Evolutionary conservation across 257 asterid species (phyloP).

Genomic region (Anisodus tanguticus): DNA sequence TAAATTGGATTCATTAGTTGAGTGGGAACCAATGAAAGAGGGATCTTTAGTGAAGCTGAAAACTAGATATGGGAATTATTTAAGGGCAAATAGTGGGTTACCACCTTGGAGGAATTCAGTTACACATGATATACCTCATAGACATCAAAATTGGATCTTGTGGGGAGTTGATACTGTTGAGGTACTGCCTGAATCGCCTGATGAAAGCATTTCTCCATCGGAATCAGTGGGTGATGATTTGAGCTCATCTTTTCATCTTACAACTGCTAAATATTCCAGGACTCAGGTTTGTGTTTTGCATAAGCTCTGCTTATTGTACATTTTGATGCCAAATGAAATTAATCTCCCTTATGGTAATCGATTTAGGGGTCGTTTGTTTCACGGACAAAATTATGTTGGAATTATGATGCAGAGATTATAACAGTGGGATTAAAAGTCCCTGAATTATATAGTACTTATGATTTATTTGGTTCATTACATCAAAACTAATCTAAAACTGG

Average conservation of each 20-base stretch:
- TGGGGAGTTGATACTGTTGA: slow-evolving; percentile 75
- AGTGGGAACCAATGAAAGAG: slow-evolving; percentile 82
- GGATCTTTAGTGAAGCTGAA: slow-evolving; percentile 66
- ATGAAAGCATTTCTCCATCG: slow-evolving; percentile 42
- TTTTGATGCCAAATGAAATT: neutral
- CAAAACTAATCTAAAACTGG: neutral
- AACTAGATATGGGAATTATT: slow-evolving; percentile 76
- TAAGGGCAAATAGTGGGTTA: slow-evolving; percentile 86
- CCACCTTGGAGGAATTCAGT: slow-evolving; percentile 96
- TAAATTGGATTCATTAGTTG: slow-evolving; percentile 66
- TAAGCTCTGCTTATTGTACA: neutral
- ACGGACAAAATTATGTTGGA: neutral
- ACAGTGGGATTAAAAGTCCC: neutral
- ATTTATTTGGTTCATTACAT: slow-evolving; percentile 12
- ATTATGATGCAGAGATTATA: no score
- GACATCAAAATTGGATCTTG: slow-evolving; percentile 69
- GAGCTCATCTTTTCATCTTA: slow-evolving; percentile 48
- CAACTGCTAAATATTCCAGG: slow-evolving; percentile 37
- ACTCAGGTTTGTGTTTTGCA: slow-evolving; percentile 37
- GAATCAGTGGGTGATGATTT: slow-evolving; percentile 49
- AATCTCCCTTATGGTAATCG: neutral
- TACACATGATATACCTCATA: slow-evolving; percentile 85
- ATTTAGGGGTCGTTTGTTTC: neutral
- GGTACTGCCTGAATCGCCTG: slow-evolving; percentile 49
- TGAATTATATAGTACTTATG: neutral